These are phyloP conservation scores for Schwanniomyces vanrijiae DNA, from an alignment of 805 yeast genomes.

Conservation along the genomic window DNA sequence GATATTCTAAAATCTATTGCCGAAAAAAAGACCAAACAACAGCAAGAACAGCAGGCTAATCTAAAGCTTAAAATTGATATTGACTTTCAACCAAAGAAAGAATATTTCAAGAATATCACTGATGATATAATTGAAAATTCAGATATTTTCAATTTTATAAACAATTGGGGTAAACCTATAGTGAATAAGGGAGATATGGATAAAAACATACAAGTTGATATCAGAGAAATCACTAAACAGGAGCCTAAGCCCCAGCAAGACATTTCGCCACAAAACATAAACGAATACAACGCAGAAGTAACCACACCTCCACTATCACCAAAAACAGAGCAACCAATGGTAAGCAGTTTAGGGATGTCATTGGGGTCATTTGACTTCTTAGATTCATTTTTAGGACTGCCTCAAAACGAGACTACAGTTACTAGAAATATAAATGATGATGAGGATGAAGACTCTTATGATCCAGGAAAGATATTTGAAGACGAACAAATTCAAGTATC, in stretches of 20 bases:
- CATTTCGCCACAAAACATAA: not conserved
- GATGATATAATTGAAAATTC: constrained; percentile 10
- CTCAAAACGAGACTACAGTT: constrained; percentile 13
- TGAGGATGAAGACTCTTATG: constrained; percentile 21
- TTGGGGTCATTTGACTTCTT: constrained; percentile 17
- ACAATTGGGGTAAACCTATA: constrained; percentile 23
- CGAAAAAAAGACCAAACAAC: constrained; percentile 2
- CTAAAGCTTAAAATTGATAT: constrained; percentile 9
- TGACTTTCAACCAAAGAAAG: constrained; percentile 11
- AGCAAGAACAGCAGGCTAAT: constrained; percentile 5
- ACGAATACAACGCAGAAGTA: not conserved
- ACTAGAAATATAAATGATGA: constrained; percentile 4
- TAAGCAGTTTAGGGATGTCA: constrained; percentile 21
- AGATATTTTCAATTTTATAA: constrained; percentile 9
- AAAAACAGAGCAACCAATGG: constrained; percentile 8
- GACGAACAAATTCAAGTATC: not conserved
- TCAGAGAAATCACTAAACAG: not conserved
- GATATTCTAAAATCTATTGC: constrained; percentile 10
- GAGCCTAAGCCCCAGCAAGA: not conserved
- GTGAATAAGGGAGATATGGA: not conserved
- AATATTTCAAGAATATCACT: constrained; percentile 13
- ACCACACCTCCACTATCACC: constrained; percentile 11
- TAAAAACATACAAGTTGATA: not conserved
- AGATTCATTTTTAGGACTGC: constrained; percentile 13
- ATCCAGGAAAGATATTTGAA: constrained; percentile 16